Evolutionary conservation across 306 rosid species (phyloP), one percentile per base, ranked within the genome.

Genomic region (Lablab purpureus): DNA sequence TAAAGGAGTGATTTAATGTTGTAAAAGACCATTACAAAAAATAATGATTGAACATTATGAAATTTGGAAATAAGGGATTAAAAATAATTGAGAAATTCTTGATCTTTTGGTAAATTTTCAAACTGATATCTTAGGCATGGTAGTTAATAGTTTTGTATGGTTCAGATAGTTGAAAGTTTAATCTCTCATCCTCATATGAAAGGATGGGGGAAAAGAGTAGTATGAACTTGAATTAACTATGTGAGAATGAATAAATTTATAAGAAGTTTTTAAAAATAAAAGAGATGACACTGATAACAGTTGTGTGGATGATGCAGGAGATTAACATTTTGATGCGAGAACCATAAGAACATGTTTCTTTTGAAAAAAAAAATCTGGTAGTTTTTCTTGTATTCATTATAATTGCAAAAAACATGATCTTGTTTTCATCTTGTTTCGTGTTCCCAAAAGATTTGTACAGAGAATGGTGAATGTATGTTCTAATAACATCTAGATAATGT

Each of bases 21-120:
- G 4, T 59, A 13, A 59, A 14, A 58, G 5, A 25, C 19, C 58
- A 15, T 12, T n/a, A 8, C 6, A 47, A 62, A 30, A 12, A 19
- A 46, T 18, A 58, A 10, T 59, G 59, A 43, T 45, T 27, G 43
- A 56, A 22, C 9, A 55, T 74, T 17, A 41, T 47, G 60, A 75
- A 47, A 15, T 46, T 9, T n/a, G 14, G 51, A 45, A 55, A 7
- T 36, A 21, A 0, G 21, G 66, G 17, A 36, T 13, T 6, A 73
- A 23, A 74, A 74, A 37, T 18, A 30, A 30, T 14, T 50, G 50
- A 19, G 43, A 56, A 30, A 56, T 27, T 25, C 19, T 13, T 41
- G 25, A 36, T 74, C n/a, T 10, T 56, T 74, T 15, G 19, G 19
- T 23, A n/a, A 3, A 46, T 28, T 10, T 58, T 19, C 34, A 46